Evolutionary conservation across 1,284 basidiomycete genomes (phyloP), one percentile per base, ranked within the genome.

Genomic region (Caloboletus firmus): DNA sequence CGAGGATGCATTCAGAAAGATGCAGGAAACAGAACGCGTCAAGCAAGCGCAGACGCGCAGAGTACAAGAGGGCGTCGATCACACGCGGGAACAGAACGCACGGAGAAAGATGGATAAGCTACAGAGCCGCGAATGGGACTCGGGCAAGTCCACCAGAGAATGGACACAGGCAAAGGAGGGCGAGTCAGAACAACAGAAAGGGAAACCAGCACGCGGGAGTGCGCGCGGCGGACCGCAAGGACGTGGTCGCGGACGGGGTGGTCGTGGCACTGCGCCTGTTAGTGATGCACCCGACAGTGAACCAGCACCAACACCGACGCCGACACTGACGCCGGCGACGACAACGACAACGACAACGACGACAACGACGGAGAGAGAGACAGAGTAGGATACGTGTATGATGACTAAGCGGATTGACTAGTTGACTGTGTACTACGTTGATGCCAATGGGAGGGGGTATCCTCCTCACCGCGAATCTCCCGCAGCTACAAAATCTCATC

Each of bases 401-500:
- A 32, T 8, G 60, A 59, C 58, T 59, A 59, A 57, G 56, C 56
- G 2, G 56, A 50, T 36, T 2, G 17, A 24, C 6, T 8, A 11
- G 26, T 40, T 56, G 22, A 31, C 3, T 17, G 11, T 7, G n/a
- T n/a, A 20, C 44, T 3, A 32, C 41, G 24, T n/a, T n/a, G 30
- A 17, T 24, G 5, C 24, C 1, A 10, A 83, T 84, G 82, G 79
- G 75, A 56, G 79, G 86, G 34, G 85, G 85, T 22, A 72, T 84
- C 39, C 75, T 87, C 22, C 77, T 89, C 51, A 84, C 85, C 30
- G 80, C 86, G 17, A 89, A 90, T 62, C 77, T 90, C 12, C 87
- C 87, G 0, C 88, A 90, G 62, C 76, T 99, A 18, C 97, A 99
- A 71, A 98, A 98, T 69, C 80, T 99, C 55, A 95, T 99, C 72